Evolutionary conservation across 495 filamentous ascomycete genomes (phyloP).

Genomic region (Trichocladium uniseriatum): DNA sequence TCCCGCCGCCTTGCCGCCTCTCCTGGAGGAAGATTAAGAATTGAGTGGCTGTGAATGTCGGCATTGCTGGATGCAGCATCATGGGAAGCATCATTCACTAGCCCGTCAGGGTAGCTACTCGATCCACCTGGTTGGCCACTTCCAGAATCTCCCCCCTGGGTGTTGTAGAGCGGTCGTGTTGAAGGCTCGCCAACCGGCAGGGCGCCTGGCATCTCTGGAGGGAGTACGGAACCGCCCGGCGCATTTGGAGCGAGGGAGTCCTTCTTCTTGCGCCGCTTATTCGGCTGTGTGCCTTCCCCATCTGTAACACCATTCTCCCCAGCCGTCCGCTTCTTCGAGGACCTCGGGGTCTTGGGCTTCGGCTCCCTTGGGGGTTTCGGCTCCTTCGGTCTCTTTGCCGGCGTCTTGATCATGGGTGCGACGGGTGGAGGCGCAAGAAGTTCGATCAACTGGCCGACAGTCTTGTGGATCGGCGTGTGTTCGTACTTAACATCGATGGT

Average conservation of each 20-base stretch:
- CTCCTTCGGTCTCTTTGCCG: constrained; percentile 36
- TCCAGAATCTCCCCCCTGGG: constrained; percentile 1
- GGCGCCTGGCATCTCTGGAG: constrained; percentile 23
- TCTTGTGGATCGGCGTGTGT: constrained; percentile 40
- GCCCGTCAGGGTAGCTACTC: constrained; percentile 11
- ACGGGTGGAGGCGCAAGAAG: constrained; percentile 26
- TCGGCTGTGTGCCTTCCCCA: constrained; percentile 15
- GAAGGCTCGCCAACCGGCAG: constrained; percentile 16
- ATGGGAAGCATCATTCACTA: constrained; percentile 8
- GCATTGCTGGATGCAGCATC: neutral
- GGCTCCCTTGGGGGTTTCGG: constrained; percentile 46
- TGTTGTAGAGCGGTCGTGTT: constrained; percentile 12
- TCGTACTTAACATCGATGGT: constrained; percentile 38
- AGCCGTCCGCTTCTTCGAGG: constrained; percentile 40
- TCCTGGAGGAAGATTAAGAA: constrained; percentile 34
- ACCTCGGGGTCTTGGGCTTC: constrained; percentile 29
- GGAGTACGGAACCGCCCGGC: constrained; percentile 5
- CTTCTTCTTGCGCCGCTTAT: constrained; percentile 27
- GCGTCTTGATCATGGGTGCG: constrained; percentile 10
- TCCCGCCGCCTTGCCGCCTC: constrained; percentile 35
- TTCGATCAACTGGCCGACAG: constrained; percentile 34
- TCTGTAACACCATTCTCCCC: constrained; percentile 29
- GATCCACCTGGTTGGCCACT: constrained; percentile 1
- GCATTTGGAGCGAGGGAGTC: constrained; percentile 5
- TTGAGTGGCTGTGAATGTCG: constrained; percentile 10